phyloP scores from a whole-genome alignment of 129 eudicot species.

The Mikania micrantha region DNA sequence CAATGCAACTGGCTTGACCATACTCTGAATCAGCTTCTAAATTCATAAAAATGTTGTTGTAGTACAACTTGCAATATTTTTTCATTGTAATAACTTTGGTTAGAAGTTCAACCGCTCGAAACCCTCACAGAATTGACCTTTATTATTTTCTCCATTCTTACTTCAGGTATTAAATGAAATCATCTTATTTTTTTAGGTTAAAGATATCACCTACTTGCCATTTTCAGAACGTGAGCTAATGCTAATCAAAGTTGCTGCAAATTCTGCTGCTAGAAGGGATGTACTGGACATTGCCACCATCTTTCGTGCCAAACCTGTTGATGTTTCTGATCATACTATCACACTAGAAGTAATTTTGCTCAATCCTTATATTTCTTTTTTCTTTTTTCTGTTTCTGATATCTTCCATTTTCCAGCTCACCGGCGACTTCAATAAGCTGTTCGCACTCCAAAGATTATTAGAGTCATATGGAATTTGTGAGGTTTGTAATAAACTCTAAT shows the following conservation, averaged over 20 bases:
- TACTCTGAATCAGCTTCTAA: no score
- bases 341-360: slow-evolving; percentile 62
- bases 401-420: slow-evolving; percentile 47
- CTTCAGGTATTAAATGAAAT: background rate
- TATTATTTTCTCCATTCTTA: background rate
- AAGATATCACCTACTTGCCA: slow-evolving; percentile 74
- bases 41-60: no score
- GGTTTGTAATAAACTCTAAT: slow-evolving; percentile 47
- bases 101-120: no score
- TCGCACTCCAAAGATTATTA: slow-evolving; percentile 70
- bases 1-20: no score
- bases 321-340: slow-evolving; percentile 91
- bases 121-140: background rate
- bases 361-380: background rate
- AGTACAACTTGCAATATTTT: no score
- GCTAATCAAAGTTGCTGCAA: slow-evolving; percentile 83
- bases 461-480: slow-evolving; percentile 88
- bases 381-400: slow-evolving; percentile 5
- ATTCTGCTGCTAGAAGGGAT: slow-evolving; percentile 67
- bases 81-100: no score
- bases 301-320: slow-evolving; percentile 92
- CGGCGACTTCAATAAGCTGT: slow-evolving; percentile 78
- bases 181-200: slow-evolving; percentile 44
- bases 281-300: slow-evolving; percentile 90
- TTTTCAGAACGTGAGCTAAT: slow-evolving; percentile 87